phyloP scores from a whole-genome alignment of 352 stramenopile genomes.

The Pythium aquatile region DNA sequence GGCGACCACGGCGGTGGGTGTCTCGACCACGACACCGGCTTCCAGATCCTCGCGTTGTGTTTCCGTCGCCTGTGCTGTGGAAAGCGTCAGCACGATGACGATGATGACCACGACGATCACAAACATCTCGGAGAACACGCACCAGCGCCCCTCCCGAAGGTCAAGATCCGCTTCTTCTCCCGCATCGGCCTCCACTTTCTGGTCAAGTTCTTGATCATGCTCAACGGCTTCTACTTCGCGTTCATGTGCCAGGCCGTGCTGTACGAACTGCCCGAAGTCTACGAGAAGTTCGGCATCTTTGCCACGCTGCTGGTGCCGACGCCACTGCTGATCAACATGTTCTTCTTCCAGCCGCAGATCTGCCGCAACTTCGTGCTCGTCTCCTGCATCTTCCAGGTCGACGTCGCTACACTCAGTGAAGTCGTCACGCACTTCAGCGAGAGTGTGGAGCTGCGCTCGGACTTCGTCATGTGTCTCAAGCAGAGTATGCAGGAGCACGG shows the following conservation, averaged over 20 bases:
- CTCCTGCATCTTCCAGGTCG: slow-evolving; percentile 21
- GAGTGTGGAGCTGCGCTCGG: slow-evolving; percentile 17
- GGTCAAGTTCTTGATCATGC: slow-evolving; percentile 27
- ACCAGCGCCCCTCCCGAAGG: slow-evolving; percentile 8
- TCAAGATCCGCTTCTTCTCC: slow-evolving; percentile 28
- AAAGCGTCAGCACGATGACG: slow-evolving; percentile 11
- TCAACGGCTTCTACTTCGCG: slow-evolving; percentile 26
- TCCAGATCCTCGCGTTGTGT: slow-evolving; percentile 19
- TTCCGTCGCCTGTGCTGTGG: slow-evolving; percentile 12
- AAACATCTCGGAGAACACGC: not conserved
- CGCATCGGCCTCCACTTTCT: slow-evolving; percentile 19
- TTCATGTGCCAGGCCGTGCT: slow-evolving; percentile 23
- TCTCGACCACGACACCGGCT: slow-evolving; percentile 20
- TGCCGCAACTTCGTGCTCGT: slow-evolving; percentile 23
- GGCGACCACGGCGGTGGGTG: slow-evolving; percentile 15
- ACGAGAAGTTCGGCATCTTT: slow-evolving; percentile 13
- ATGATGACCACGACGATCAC: slow-evolving; percentile 11
- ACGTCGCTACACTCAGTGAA: slow-evolving; percentile 19
- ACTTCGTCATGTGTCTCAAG: slow-evolving; percentile 26
- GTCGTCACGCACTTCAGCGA: slow-evolving; percentile 26
- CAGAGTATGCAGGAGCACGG: slow-evolving; percentile 12
- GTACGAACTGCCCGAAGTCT: slow-evolving; percentile 22
- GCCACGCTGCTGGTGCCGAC: slow-evolving; percentile 7
- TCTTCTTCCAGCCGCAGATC: slow-evolving; percentile 25
- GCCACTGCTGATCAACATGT: slow-evolving; percentile 25